phyloP scores from a whole-genome alignment of 2,329 filamentous ascomycete genomes.

The Exophiala viscosa region DNA sequence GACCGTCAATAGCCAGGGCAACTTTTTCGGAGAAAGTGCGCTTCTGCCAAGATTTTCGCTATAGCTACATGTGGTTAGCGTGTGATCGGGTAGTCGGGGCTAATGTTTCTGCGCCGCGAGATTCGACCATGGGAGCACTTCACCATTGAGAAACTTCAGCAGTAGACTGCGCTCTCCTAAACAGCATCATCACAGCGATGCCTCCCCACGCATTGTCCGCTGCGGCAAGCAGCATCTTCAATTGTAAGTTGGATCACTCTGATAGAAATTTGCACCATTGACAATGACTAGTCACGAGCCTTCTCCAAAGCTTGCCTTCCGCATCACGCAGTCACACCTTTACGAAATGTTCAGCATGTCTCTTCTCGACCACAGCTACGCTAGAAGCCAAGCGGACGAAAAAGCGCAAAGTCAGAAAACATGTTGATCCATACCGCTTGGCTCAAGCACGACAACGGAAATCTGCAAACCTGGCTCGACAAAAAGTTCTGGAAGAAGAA shows the following conservation, averaged over 20 bases:
- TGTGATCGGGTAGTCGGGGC: slow-evolving; percentile 7
- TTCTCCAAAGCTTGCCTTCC: slow-evolving; percentile 26
- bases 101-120: slow-evolving; percentile 13
- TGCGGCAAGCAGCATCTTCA: slow-evolving; percentile 22
- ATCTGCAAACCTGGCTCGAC: slow-evolving; percentile 74
- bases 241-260: slow-evolving; percentile 8
- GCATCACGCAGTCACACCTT: slow-evolving; percentile 20
- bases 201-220: slow-evolving; percentile 19
- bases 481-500: slow-evolving; percentile 63
- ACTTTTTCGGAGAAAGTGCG: not conserved
- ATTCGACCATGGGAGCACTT: slow-evolving; percentile 4
- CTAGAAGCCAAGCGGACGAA: slow-evolving; percentile 40
- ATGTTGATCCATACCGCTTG: slow-evolving; percentile 70
- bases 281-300: slow-evolving; percentile 22
- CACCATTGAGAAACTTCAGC: slow-evolving; percentile 1
- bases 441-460: slow-evolving; percentile 80
- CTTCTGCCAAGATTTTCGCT: slow-evolving; percentile 3
- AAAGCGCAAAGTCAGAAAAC: slow-evolving; percentile 24
- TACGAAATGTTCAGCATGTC: slow-evolving; percentile 27
- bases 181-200: slow-evolving; percentile 15
- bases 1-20: not conserved
- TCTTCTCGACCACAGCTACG: slow-evolving; percentile 47
- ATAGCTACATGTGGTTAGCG: not conserved
- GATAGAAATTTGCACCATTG: not conserved
- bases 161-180: slow-evolving; percentile 9